Evolutionary conservation across 768 basidiomycete genomes (phyloP), one percentile per base, ranked within the genome.

Genomic region (Strobilomyces confusus): DNA sequence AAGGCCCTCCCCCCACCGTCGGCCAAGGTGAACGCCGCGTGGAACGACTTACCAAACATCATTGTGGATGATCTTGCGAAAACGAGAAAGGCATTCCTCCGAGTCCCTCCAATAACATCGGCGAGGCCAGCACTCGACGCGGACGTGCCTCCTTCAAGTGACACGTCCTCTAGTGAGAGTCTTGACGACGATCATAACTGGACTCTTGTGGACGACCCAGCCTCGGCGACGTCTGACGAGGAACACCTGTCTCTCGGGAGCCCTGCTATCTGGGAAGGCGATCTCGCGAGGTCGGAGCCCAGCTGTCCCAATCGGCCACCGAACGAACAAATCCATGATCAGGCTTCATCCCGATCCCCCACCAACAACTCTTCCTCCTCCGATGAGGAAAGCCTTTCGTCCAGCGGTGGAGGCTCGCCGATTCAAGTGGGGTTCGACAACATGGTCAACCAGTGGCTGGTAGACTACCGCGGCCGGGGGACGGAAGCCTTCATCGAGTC

Each of bases 11-110:
- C 66, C 5, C 11, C 40, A 0, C 64, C 69, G n/a, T 44, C 52
- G 15, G 44, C 34, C 14, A 32, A 52, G 29, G 48, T 64, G 34
- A 53, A n/a, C 42, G 58, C 52, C n/a, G 58, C 59, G 13, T 69
- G 68, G 68, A 38, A 47, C 9, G 48, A 57, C 33, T n/a, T 68
- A 29, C 69, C 69, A n/a, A 69, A 69, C 19, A 12, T 44, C 8
- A 69, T 14, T 6, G 19, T 44, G 25, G 45, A 58, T 14, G 33
- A 42, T 46, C 25, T 58, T 3, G 40, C 52, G 47, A 50, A 52
- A 43, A 41, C 51, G 2, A 43, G n/a, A 11, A 5, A 25, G 26
- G 15, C 37, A 12, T 48, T 43, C 40, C 57, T 38, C 33, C 55
- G 25, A 19, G 56, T 54, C 15, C 62, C 68, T 30, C 65, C 63